phyloP scores from a whole-genome alignment of 345 rosid species.

The Euclidium syriacum region DNA sequence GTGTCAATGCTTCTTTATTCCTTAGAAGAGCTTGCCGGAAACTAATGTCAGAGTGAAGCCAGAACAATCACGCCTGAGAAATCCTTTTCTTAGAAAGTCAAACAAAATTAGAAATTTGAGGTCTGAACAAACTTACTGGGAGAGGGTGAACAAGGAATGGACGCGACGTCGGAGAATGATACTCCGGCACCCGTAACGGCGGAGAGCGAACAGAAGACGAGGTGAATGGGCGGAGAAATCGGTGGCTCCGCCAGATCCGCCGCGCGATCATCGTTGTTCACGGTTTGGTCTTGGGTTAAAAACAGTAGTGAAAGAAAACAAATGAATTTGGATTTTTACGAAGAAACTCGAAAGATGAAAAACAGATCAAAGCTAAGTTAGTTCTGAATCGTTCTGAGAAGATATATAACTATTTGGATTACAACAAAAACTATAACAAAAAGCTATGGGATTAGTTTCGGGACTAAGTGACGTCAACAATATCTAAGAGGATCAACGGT shows the following conservation, averaged over 20 bases:
- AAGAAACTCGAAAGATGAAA: background rate
- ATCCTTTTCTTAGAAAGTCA: background rate
- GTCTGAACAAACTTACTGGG: conserved; percentile 12
- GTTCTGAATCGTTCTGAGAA: too few relatives aligned
- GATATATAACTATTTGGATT: background rate
- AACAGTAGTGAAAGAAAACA: background rate
- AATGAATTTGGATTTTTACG: background rate
- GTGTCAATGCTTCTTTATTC: background rate
- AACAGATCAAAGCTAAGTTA: too few relatives aligned
- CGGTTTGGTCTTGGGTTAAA: background rate
- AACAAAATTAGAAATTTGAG: background rate
- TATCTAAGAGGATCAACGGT: conserved; percentile 13
- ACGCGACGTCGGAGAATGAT: conserved; percentile 6
- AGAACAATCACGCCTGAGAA: background rate
- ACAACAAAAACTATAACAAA: background rate
- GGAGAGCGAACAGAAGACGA: conserved; percentile 15
- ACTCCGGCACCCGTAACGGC: conserved; percentile 5
- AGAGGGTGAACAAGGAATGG: background rate
- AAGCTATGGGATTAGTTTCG: conserved; percentile 1
- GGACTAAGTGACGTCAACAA: conserved; percentile 14
- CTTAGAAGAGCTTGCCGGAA: background rate
- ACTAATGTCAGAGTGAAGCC: background rate
- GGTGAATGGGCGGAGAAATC: conserved; percentile 23
- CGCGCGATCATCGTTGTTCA: conserved; percentile 21
- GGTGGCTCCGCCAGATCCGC: conserved; percentile 34